A percentile compares a stretch with the other conserved stretches of the same genome.
Evolutionary conservation across 257 asterid species (phyloP).

Genomic region (Solanum piurae): DNA sequence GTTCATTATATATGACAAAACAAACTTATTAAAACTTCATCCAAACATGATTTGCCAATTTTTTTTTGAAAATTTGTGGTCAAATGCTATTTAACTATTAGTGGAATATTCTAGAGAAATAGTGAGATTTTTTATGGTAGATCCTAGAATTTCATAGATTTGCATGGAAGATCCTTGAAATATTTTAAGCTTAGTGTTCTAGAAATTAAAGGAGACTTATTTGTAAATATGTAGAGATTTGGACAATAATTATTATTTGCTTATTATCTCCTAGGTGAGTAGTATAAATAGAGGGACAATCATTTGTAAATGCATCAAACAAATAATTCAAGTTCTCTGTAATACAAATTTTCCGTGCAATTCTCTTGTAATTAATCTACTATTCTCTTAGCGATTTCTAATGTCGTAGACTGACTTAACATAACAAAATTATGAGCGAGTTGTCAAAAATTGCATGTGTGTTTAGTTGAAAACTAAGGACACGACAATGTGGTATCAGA

Average conservation of each 20-base stretch:
- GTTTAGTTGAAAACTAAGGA: too few species aligned
- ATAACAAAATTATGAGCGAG: neutral
- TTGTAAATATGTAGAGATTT: too few species aligned
- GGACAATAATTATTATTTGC: neutral
- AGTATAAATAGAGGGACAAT: too few species aligned
- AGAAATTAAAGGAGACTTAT: too few species aligned
- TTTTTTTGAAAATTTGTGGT: too few species aligned
- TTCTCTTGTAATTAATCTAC: too few species aligned
- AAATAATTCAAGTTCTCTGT: too few species aligned
- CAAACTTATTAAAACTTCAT: neutral
- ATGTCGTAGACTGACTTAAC: neutral
- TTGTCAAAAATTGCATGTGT: neutral
- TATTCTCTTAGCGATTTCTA: neutral
- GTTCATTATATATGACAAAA: too few species aligned
- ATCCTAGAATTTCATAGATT: neutral
- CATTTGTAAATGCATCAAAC: neutral
- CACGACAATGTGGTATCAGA: neutral
- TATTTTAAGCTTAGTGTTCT: too few species aligned
- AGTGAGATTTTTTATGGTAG: neutral
- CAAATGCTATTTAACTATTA: too few species aligned
- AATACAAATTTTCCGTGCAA: neutral
- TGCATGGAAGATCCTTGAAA: neutral
- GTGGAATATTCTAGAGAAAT: neutral
- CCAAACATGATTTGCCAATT: too few species aligned
- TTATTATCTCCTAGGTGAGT: too few species aligned